These are phyloP conservation scores for Candida adriatica DNA, from an alignment of 805 yeast species.

Conservation along the genomic window DNA sequence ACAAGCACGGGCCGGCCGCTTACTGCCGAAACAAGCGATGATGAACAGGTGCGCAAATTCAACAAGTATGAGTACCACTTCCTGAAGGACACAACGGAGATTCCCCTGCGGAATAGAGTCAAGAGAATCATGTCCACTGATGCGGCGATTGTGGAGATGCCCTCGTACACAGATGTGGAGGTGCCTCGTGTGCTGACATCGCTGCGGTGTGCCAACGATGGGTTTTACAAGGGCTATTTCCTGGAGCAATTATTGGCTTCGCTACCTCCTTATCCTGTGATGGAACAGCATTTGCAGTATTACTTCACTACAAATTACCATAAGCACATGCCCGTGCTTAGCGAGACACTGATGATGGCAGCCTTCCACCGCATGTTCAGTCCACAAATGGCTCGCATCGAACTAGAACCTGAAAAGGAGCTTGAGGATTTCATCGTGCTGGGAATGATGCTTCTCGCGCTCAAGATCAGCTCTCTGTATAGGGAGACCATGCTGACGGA, in stretches of 20 bases:
- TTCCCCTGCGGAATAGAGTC: slow-evolving; percentile 10
- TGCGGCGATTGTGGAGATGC: slow-evolving; percentile 2
- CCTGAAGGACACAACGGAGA: slow-evolving; percentile 15
- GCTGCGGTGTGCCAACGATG: slow-evolving; percentile 8
- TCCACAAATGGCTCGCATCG: slow-evolving; percentile 4
- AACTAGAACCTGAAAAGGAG: slow-evolving; percentile 9
- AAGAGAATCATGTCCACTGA: slow-evolving; percentile 8
- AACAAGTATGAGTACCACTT: slow-evolving; percentile 13
- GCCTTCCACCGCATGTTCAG: slow-evolving; percentile 11
- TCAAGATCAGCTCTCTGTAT: slow-evolving; percentile 16
- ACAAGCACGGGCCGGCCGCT: background rate
- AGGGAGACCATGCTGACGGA: slow-evolving; percentile 8
- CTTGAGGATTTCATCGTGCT: slow-evolving; percentile 13
- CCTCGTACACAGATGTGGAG: slow-evolving; percentile 9
- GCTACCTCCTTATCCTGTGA: slow-evolving; percentile 8
- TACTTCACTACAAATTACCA: slow-evolving; percentile 13
- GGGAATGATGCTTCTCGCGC: slow-evolving; percentile 10
- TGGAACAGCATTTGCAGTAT: slow-evolving; percentile 11
- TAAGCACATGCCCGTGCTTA: slow-evolving; percentile 12
- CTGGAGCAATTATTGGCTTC: slow-evolving; percentile 3
- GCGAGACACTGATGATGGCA: slow-evolving; percentile 1
- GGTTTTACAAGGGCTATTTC: slow-evolving; percentile 8
- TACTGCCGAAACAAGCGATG: background rate
- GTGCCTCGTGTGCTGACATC: slow-evolving; percentile 8
- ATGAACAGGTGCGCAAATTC: slow-evolving; percentile 2